These are phyloP conservation scores for Candida glucosophila DNA, from an alignment of 1,139 yeast genomes.

Conservation along the genomic window DNA sequence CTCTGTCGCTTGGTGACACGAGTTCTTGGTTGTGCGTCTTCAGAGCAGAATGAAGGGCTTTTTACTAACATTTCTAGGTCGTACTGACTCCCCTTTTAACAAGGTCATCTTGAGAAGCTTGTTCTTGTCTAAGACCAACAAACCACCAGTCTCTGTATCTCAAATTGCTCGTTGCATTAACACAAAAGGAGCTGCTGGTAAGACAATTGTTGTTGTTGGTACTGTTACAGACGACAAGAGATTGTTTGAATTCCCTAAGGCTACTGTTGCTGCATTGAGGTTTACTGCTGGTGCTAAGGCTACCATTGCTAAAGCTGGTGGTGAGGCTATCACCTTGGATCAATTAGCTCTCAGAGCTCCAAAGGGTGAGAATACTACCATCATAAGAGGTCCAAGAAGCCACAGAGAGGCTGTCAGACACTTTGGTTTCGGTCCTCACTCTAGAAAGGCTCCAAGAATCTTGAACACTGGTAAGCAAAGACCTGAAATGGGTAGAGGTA, in stretches of 20 bases:
- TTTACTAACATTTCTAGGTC: conserved; percentile 60
- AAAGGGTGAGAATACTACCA: conserved; percentile 97
- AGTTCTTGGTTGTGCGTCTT: conserved; percentile 39
- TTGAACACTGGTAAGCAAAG: conserved; percentile 96
- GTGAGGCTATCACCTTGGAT: conserved; percentile 98
- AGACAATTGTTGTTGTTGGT: conserved; percentile 97
- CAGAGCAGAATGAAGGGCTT: conserved; percentile 42
- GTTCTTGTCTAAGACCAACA: conserved; percentile 97
- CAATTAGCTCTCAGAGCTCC: conserved; percentile 99
- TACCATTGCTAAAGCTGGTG: conserved; percentile 96
- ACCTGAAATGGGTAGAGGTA: conserved; percentile 99
- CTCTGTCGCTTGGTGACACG: conserved; percentile 7
- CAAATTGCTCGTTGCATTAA: conserved; percentile 80
- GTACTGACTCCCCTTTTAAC: conserved; percentile 99
- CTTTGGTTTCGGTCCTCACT: conserved; percentile 99
- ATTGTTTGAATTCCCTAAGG: conserved; percentile 88
- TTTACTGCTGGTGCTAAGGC: conserved; percentile 99
- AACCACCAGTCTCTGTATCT: conserved; percentile 97
- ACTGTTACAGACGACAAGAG: conserved; percentile 98
- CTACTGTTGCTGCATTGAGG: conserved; percentile 97
- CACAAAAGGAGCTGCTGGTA: conserved; percentile 79
- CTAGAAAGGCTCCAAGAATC: conserved; percentile 98
- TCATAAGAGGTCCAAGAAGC: conserved; percentile 98
- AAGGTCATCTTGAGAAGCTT: conserved; percentile 89
- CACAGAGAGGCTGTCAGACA: conserved; percentile 99